Percentiles rank a stretch among this genome's conserved stretches.
Conservation (phyloP, 176 grass and related monocot species). For the Coix lacrymajobi region DNA sequence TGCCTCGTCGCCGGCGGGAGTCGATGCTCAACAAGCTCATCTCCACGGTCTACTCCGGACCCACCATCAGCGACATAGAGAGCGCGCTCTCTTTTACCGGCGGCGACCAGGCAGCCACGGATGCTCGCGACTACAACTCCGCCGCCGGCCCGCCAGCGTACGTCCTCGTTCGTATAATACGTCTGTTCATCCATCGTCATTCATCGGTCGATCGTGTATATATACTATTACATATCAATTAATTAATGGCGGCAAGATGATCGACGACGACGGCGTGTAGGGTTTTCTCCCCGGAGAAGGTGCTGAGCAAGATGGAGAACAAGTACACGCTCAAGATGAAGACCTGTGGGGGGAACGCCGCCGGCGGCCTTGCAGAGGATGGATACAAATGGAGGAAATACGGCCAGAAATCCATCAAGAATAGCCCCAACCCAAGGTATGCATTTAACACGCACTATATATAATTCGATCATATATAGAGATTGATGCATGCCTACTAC, state of each 20-base stretch:
- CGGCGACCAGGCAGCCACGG: background rate
- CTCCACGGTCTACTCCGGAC: conserved; percentile 87
- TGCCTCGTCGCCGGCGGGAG: conserved; percentile 29
- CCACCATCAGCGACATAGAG: conserved; percentile 83
- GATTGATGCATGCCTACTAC: no score
- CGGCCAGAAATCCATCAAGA: conserved; percentile 97
- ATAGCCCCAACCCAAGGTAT: conserved; percentile 93
- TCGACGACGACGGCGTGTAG: no score
- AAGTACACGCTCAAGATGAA: conserved; percentile 89
- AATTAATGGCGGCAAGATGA: no score
- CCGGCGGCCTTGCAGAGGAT: conserved; percentile 57
- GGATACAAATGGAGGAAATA: conserved; percentile 99
- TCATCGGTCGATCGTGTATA: no score
- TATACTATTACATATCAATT: no score
- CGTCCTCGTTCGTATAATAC: no score
- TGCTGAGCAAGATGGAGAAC: conserved; percentile 76
- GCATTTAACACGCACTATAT: no score
- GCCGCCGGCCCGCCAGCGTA: conserved; percentile 47
- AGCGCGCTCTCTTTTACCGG: conserved; percentile 61
- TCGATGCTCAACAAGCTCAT: conserved; percentile 85
- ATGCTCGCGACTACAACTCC: conserved; percentile 17
- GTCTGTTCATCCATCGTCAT: no score
- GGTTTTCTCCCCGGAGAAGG: conserved; percentile 67
- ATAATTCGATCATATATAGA: no score
- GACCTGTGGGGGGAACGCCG: conserved; percentile 38